Evolutionary conservation across 2,329 filamentous ascomycete genomes (phyloP).

Genomic region (Aotearoamyces nothofagi): DNA sequence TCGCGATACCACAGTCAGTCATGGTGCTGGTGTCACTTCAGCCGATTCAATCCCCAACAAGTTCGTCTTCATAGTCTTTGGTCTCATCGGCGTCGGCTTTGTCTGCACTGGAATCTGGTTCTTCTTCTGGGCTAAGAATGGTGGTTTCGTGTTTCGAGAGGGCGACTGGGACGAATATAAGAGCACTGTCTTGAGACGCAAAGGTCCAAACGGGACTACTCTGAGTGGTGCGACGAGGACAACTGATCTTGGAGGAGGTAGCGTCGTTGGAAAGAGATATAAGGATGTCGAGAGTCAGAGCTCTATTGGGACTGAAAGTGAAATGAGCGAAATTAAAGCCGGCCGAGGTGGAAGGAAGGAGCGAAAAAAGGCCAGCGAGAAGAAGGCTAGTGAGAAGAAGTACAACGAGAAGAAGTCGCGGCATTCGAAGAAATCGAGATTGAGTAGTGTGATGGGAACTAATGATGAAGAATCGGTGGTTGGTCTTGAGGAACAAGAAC

Average conservation of each 20-base stretch:
- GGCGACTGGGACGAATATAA: slow-evolving; percentile 98
- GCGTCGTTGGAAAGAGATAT: slow-evolving; percentile 45
- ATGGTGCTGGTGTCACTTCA: slow-evolving; percentile 32
- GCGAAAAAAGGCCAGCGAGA: background rate
- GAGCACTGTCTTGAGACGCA: slow-evolving; percentile 75
- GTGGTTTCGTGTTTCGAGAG: slow-evolving; percentile 75
- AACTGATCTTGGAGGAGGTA: slow-evolving; percentile 77
- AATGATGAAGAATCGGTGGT: background rate
- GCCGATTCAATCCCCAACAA: slow-evolving; percentile 38
- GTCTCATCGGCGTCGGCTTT: slow-evolving; percentile 63
- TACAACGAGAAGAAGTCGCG: too few species aligned
- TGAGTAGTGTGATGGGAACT: background rate
- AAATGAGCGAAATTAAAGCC: background rate
- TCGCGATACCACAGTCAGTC: slow-evolving; percentile 19
- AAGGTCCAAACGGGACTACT: slow-evolving; percentile 77
- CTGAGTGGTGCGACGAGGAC: slow-evolving; percentile 69
- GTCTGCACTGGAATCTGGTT: slow-evolving; percentile 78
- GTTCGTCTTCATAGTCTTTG: slow-evolving; percentile 75
- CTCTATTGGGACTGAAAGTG: slow-evolving; percentile 17
- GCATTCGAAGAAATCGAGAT: slow-evolving; percentile 14
- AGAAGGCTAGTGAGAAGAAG: slow-evolving; percentile 1
- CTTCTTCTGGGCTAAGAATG: slow-evolving; percentile 97
- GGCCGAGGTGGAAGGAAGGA: background rate
- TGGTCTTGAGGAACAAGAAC: slow-evolving; percentile 15
- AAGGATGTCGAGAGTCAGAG: slow-evolving; percentile 38